A percentile compares a stretch with the other conserved stretches of the same genome.
These are phyloP conservation scores for Sporothrix pallida DNA, from an alignment of 2,329 filamentous ascomycete species.

Conservation along the genomic window DNA sequence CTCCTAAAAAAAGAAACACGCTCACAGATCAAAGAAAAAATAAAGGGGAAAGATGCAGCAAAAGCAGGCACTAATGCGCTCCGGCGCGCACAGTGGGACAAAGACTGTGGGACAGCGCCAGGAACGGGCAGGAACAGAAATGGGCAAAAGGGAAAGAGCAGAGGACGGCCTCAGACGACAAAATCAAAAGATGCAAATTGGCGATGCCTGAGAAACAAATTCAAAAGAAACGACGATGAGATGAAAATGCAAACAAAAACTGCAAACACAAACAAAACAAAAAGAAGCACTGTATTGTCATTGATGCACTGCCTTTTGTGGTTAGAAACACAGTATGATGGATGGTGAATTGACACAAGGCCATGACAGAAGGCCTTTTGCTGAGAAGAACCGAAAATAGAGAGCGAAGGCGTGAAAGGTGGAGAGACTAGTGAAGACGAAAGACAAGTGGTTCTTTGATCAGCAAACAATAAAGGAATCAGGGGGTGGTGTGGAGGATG, in stretches of 20 bases:
- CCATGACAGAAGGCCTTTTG: too few relatives aligned
- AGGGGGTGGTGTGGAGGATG: conserved; percentile 23
- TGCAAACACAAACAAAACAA: not conserved
- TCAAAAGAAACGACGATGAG: not conserved
- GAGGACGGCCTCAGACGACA: not conserved
- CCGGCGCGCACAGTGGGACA: conserved; percentile 2
- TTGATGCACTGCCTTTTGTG: not conserved
- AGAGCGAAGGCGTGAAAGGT: conserved; percentile 7
- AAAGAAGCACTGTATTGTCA: not conserved
- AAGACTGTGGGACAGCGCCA: conserved; percentile 12
- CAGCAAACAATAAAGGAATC: conserved; percentile 13
- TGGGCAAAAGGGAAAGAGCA: not conserved
- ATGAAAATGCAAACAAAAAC: not conserved
- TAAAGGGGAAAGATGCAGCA: not conserved
- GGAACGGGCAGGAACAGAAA: not conserved
- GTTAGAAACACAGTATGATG: not conserved
- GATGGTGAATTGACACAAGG: not conserved
- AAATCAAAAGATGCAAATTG: not conserved
- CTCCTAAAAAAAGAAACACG: not conserved
- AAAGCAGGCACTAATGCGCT: not conserved
- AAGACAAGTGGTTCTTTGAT: not conserved
- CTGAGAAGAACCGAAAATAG: not conserved
- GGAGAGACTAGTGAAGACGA: not conserved
- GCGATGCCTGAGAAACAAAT: not conserved
- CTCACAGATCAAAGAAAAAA: not conserved